Conservation (phyloP, 2,329 filamentous ascomycete species). For the Sclerotinia subarctica region DNA sequence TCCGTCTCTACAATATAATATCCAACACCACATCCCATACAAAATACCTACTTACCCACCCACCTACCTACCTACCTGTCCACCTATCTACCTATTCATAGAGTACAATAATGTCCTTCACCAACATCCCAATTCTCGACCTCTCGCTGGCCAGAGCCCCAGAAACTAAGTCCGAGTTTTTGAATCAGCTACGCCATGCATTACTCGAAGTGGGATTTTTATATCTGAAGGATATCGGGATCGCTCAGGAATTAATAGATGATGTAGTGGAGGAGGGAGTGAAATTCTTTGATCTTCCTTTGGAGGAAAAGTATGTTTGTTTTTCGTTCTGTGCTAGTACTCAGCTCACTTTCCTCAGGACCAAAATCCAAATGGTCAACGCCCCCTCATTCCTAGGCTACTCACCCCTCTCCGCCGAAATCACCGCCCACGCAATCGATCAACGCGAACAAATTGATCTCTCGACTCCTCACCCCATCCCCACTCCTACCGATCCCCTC, state of each 20-base stretch:
- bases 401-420: constrained; percentile 61
- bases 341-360: background rate
- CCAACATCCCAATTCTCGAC: constrained; percentile 73
- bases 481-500: constrained; percentile 58
- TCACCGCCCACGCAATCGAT: constrained; percentile 72
- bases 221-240: constrained; percentile 77
- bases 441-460: constrained; percentile 86
- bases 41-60: background rate
- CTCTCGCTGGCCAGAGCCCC: constrained; percentile 62
- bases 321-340: no score
- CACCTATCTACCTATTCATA: constrained; percentile 20
- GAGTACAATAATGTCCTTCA: constrained; percentile 50
- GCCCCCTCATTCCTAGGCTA: constrained; percentile 70
- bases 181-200: constrained; percentile 67
- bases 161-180: constrained; percentile 67
- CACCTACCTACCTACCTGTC: constrained; percentile 3
- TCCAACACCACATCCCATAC: background rate
- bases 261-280: constrained; percentile 66
- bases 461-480: constrained; percentile 71
- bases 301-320: constrained; percentile 63
- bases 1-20: background rate
- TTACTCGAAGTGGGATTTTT: constrained; percentile 85
- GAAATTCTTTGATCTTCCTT: constrained; percentile 72
- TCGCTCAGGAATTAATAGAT: constrained; percentile 62
- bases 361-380: constrained; percentile 71